phyloP scores from a whole-genome alignment of 345 rosid species.

The Litchi chinensis region DNA sequence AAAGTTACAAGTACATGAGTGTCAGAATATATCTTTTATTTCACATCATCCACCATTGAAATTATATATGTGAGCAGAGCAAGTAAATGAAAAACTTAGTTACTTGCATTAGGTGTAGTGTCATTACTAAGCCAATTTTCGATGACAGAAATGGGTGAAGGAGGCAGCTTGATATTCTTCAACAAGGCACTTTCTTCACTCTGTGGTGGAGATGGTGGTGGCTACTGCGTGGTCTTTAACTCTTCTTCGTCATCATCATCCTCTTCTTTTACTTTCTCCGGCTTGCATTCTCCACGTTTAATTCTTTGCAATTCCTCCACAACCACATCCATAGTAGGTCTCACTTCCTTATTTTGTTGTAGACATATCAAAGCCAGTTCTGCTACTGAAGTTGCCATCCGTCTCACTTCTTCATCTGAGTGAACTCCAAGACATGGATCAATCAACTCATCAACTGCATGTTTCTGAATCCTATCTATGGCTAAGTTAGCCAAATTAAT shows the following conservation, averaged over 20 bases:
- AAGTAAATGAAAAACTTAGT: constrained; percentile 1
- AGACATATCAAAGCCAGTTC: constrained; percentile 61
- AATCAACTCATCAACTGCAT: constrained; percentile 43
- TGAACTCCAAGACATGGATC: constrained; percentile 50
- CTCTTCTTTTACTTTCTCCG: constrained; percentile 15
- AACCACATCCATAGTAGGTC: constrained; percentile 62
- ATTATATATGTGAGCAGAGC: neutral
- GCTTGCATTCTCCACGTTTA: constrained; percentile 28
- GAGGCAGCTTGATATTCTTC: constrained; percentile 31
- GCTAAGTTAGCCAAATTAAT: constrained; percentile 63
- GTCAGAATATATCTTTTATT: neutral
- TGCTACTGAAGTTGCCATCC: constrained; percentile 51
- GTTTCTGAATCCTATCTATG: constrained; percentile 46
- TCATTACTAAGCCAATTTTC: constrained; percentile 51
- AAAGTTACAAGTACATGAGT: no score
- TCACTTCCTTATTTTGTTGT: constrained; percentile 58
- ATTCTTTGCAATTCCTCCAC: constrained; percentile 46
- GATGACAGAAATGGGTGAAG: constrained; percentile 64
- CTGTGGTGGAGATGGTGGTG: constrained; percentile 44
- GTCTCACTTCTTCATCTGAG: constrained; percentile 35
- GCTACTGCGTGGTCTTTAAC: constrained; percentile 11
- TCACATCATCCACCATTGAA: neutral
- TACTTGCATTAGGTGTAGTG: constrained; percentile 44
- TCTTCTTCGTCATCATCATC: constrained; percentile 9
- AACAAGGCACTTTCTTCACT: constrained; percentile 38